Percentiles rank a stretch among this genome's conserved stretches.
phyloP scores from a whole-genome alignment of 2,329 filamentous ascomycete genomes.

The Colletotrichum coccodes region DNA sequence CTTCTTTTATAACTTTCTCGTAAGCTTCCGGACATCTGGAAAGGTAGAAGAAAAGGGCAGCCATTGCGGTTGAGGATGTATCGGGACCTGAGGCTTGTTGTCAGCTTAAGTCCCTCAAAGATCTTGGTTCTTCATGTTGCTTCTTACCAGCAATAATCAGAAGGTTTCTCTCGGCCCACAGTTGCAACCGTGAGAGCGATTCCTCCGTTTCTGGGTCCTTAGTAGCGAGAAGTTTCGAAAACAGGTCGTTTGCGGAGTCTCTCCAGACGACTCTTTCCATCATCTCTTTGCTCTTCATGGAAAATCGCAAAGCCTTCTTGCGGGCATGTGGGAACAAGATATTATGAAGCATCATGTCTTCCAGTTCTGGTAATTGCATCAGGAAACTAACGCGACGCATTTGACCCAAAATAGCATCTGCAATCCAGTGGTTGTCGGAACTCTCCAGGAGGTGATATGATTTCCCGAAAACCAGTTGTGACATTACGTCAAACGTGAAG shows the following conservation, averaged over 20 bases:
- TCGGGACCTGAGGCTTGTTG: background rate
- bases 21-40: conserved; percentile 8
- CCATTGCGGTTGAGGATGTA: conserved; percentile 16
- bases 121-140: background rate
- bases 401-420: conserved; percentile 2
- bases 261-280: background rate
- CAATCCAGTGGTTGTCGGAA: conserved; percentile 1
- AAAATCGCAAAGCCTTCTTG: background rate
- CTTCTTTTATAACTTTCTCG: conserved; percentile 4
- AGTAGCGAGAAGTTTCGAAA: background rate
- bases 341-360: conserved; percentile 3
- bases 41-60: conserved; percentile 21
- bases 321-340: conserved; percentile 3
- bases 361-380: conserved; percentile 11
- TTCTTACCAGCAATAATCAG: conserved; percentile 13
- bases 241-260: background rate
- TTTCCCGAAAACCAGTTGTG: conserved; percentile 9
- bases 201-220: conserved; percentile 19
- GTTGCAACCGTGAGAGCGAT: conserved; percentile 6
- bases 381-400: conserved; percentile 11
- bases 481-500: conserved; percentile 17
- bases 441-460: conserved; percentile 1
- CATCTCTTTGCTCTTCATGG: conserved; percentile 1
- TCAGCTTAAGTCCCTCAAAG: background rate
- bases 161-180: conserved; percentile 21